These are phyloP conservation scores for Xanthoconium separans DNA, from an alignment of 1,284 basidiomycete species.

Conservation along the genomic window DNA sequence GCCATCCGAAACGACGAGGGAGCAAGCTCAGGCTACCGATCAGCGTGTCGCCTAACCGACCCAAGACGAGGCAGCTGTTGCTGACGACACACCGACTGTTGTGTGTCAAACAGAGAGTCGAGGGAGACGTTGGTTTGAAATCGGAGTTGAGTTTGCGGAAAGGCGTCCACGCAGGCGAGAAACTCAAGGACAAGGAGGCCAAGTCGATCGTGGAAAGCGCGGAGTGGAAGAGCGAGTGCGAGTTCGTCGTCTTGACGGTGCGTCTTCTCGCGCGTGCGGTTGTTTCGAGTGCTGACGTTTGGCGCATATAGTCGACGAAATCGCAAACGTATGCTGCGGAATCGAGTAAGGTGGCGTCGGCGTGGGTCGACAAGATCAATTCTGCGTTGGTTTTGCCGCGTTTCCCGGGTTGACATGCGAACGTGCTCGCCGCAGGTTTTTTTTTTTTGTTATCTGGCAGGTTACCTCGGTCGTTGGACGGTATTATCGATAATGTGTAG, in stretches of 20 bases:
- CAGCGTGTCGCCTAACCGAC: slow-evolving; percentile 46
- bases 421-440: too few relatives aligned
- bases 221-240: slow-evolving; percentile 53
- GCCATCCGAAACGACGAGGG: slow-evolving; percentile 56
- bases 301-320: slow-evolving; percentile 44
- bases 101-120: slow-evolving; percentile 51
- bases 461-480: too few relatives aligned
- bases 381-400: slow-evolving; percentile 7
- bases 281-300: too few relatives aligned
- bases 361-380: slow-evolving; percentile 55
- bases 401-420: slow-evolving; percentile 3
- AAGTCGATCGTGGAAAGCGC: slow-evolving; percentile 46
- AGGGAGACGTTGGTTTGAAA: slow-evolving; percentile 43
- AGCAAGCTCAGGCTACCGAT: slow-evolving; percentile 57
- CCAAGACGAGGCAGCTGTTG: slow-evolving; percentile 56
- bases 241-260: slow-evolving; percentile 67
- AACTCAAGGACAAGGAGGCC: slow-evolving; percentile 37
- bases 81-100: slow-evolving; percentile 58
- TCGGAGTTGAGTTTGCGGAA: slow-evolving; percentile 44
- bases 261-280: slow-evolving; percentile 6
- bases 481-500: too few relatives aligned
- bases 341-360: slow-evolving; percentile 37
- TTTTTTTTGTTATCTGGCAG: neutral
- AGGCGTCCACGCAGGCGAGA: slow-evolving; percentile 39
- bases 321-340: slow-evolving; percentile 51